A percentile compares a stretch with the other conserved stretches of the same genome.
phyloP scores from a whole-genome alignment of 495 filamentous ascomycete genomes.

The Penicillium waksmanii region DNA sequence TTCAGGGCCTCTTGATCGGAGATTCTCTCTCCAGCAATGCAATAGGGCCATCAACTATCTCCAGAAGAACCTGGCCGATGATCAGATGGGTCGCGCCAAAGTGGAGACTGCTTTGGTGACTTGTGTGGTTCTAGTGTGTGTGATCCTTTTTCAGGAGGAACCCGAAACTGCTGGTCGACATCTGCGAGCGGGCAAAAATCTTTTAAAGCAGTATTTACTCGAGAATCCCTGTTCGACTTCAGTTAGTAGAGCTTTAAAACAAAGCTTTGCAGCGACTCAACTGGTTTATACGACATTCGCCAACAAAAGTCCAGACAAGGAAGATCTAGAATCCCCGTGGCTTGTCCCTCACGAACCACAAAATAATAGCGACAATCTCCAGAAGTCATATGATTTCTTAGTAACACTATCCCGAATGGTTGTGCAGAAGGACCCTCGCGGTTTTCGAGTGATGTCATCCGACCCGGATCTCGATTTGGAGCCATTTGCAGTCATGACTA shows the following conservation, averaged over 20 bases:
- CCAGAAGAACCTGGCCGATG: slow-evolving; percentile 17
- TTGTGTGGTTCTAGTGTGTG: slow-evolving; percentile 52
- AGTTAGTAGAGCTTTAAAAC: not conserved
- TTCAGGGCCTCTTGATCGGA: not conserved
- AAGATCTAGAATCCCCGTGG: not conserved
- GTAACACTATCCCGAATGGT: slow-evolving; percentile 11
- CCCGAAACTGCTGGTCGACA: slow-evolving; percentile 35
- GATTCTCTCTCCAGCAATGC: slow-evolving; percentile 47
- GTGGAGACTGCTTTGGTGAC: slow-evolving; percentile 37
- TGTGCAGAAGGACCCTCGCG: not conserved
- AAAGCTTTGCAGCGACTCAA: not conserved
- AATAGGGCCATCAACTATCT: slow-evolving; percentile 45
- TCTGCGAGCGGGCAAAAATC: slow-evolving; percentile 16
- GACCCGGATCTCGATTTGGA: slow-evolving; percentile 2
- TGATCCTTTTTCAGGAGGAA: slow-evolving; percentile 51
- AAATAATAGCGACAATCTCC: not conserved
- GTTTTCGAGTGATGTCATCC: not conserved
- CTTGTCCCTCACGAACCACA: not conserved
- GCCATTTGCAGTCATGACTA: slow-evolving; percentile 8
- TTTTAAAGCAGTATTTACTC: slow-evolving; percentile 15
- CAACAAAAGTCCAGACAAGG: not conserved
- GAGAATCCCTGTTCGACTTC: not conserved
- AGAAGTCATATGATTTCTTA: slow-evolving; percentile 5
- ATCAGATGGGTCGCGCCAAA: slow-evolving; percentile 13
- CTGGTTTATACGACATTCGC: not conserved